Conservation (phyloP, 148 eudicot species). For the Gaultheria prostrata region DNA sequence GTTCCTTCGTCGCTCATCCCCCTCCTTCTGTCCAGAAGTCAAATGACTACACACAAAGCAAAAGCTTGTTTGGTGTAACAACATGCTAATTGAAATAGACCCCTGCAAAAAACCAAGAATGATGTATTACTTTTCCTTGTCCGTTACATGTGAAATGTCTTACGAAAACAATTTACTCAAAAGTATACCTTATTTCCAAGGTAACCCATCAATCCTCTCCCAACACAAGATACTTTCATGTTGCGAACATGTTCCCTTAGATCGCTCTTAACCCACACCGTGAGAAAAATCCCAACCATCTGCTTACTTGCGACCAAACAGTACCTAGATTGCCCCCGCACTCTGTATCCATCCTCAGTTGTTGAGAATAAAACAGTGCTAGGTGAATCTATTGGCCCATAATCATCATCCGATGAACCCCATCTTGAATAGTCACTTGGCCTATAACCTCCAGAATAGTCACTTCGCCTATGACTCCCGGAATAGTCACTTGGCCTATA, state of each 20-base stretch:
- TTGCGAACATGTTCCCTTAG: conserved; percentile 75
- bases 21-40: conserved; percentile 93
- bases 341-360: conserved; percentile 45
- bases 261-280: conserved; percentile 89
- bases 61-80: conserved; percentile 88
- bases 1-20: conserved; percentile 88
- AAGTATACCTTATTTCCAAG: conserved; percentile 79
- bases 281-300: conserved; percentile 89
- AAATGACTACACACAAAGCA: conserved; percentile 94
- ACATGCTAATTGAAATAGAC: conserved; percentile 89
- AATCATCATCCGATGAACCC: conserved; percentile 96
- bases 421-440: conserved; percentile 77
- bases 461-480: conserved; percentile 63
- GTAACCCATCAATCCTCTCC: conserved; percentile 97
- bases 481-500: conserved; percentile 72
- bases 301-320: conserved; percentile 85
- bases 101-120: conserved; percentile 50
- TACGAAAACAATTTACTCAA: background rate
- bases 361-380: conserved; percentile 74
- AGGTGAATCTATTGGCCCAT: conserved; percentile 72
- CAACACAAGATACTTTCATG: conserved; percentile 88
- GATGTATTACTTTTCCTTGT: background rate
- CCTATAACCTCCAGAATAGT: conserved; percentile 53
- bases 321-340: conserved; percentile 56
- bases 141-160: background rate